Evolutionary conservation across 768 basidiomycete species (phyloP).

Genomic region (Gloeophyllum trabeum): DNA sequence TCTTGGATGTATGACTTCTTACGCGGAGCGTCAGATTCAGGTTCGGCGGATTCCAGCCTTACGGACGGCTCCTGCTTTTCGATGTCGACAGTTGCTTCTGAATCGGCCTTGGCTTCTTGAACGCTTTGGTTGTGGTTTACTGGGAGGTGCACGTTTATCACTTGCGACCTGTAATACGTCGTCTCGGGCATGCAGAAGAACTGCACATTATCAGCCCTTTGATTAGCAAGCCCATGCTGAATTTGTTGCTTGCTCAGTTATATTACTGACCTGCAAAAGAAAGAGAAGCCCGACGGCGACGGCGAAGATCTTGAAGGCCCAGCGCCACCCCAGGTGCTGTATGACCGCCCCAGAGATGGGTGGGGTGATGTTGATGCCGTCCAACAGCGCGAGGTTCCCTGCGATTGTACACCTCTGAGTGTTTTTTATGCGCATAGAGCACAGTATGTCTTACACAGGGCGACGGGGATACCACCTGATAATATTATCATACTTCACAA

Average conservation of each 20-base stretch:
- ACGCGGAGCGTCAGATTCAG: background rate
- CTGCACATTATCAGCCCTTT: too few species aligned
- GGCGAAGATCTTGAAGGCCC: constrained; percentile 8
- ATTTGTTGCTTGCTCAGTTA: too few species aligned
- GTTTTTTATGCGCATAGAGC: too few species aligned
- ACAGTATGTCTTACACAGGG: background rate
- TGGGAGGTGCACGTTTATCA: background rate
- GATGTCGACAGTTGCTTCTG: background rate
- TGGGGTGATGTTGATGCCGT: constrained; percentile 7
- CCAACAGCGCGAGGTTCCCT: constrained; percentile 9
- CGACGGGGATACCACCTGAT: background rate
- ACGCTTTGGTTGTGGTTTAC: background rate
- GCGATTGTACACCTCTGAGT: background rate
- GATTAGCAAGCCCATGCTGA: too few species aligned
- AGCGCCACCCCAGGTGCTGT: constrained; percentile 8
- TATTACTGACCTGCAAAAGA: background rate
- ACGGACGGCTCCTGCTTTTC: background rate
- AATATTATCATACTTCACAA: background rate
- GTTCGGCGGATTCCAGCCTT: background rate
- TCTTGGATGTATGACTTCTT: constrained; percentile 2
- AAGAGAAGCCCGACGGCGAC: constrained; percentile 4
- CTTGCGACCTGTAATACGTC: background rate
- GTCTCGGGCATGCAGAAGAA: constrained; percentile 1
- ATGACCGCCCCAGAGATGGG: constrained; percentile 9
- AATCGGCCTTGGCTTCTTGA: too few species aligned